phyloP scores from a whole-genome alignment of 2,329 filamentous ascomycete genomes.

The Pseudogymnoascus sp. region DNA sequence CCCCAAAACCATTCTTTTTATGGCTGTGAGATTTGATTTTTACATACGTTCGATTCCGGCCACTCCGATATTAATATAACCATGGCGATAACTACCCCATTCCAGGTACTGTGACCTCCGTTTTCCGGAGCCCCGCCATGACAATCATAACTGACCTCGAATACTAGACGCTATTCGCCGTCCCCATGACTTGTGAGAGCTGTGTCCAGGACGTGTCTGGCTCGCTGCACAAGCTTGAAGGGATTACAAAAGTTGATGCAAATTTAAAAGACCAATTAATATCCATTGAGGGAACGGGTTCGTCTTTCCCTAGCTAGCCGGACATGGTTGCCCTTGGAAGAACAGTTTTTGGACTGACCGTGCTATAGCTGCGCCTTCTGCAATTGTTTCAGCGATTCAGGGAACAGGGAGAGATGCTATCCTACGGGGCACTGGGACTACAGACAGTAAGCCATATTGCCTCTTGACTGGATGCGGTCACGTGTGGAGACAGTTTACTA shows the following conservation, averaged over 20 bases:
- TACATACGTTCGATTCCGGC: not conserved
- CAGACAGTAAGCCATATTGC: conserved; percentile 78
- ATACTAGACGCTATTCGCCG: conserved; percentile 78
- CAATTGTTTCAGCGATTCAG: conserved; percentile 83
- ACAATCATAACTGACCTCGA: conserved; percentile 13
- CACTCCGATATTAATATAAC: conserved; percentile 8
- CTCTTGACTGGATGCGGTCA: conserved; percentile 8
- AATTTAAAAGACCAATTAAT: conserved; percentile 77
- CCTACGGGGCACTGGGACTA: conserved; percentile 74
- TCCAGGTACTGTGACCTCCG: conserved; percentile 23
- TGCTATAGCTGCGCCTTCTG: conserved; percentile 64
- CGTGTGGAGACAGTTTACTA: conserved; percentile 18
- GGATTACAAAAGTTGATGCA: conserved; percentile 74
- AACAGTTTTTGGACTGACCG: not conserved
- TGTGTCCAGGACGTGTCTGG: conserved; percentile 82
- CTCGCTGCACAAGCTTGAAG: conserved; percentile 66
- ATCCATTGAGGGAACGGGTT: conserved; percentile 73
- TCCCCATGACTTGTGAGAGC: conserved; percentile 82
- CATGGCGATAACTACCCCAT: conserved; percentile 28
- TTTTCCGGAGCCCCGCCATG: conserved; percentile 19
- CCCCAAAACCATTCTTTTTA: not conserved
- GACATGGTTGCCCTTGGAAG: not conserved
- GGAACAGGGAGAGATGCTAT: conserved; percentile 89
- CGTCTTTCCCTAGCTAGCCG: conserved; percentile 22
- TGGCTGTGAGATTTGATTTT: not conserved